Evolutionary conservation across 2,329 filamentous ascomycete genomes (phyloP), one percentile per base, ranked within the genome.

Genomic region (Colletotrichum truncatum): DNA sequence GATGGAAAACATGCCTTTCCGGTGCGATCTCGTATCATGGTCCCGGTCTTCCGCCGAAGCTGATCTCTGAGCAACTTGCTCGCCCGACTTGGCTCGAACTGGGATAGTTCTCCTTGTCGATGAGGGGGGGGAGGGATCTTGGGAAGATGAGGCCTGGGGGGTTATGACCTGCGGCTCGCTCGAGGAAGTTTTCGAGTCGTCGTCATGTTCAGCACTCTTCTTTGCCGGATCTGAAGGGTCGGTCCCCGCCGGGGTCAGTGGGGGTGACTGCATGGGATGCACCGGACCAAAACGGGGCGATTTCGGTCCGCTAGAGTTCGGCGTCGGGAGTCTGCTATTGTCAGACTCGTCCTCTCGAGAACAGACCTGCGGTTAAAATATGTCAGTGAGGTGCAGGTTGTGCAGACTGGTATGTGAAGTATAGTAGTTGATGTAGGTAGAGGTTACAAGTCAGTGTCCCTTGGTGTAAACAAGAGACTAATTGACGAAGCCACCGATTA

Each of bases 211-310:
- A 16, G 72, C 70, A 4, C 71, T 68, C 36, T 69, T 74, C 45
- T 74, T 75, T 4, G 68, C 75, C 21, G 72, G 71, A 43, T 83
- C 81, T 39, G 75, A 74, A 34, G 78, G 78, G 18, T 80, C 80
- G 43, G 93, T 95, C 54, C 90, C 94, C 58, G 93, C 90, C 16
- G 95, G 95, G 11, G 94, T 98, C 55, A 98, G 85, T 41, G 94
- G 94, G 69, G 95, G 95, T 10, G 94, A 97, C 71, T 95, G 92
- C 80, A 97, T 87, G 62, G 91, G 87, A 64, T 90, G 88, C 66
- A 87, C 85, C 66, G 92, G 91, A 68, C 90, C 92, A 39, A 88
- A 82, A 74, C 85, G 85, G 28, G 91, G 89, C 62, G 91, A 94
- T 67, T 86, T 85, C 70, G 85, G 87, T 64, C 82, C 83, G 56